Evolutionary conservation across 2,329 filamentous ascomycete species (phyloP).

Genomic region (Exophiala mesophila): DNA sequence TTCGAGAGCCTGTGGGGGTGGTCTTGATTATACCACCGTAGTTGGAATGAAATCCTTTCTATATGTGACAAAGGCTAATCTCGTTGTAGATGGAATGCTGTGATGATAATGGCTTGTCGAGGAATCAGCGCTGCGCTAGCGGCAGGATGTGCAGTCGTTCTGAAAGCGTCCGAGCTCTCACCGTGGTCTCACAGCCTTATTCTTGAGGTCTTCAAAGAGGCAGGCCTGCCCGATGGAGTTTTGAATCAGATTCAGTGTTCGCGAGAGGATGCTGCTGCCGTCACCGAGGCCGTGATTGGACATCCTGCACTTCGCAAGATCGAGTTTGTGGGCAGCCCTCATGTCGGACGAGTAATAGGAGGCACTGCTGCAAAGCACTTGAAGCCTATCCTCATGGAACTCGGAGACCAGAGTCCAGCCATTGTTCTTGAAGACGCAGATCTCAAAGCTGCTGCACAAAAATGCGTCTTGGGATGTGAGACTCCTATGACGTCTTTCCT

Average conservation of each 20-base stretch:
- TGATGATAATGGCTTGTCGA: conserved; percentile 85
- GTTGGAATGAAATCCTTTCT: conserved; percentile 38
- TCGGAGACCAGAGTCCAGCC: conserved; percentile 88
- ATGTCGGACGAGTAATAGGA: conserved; percentile 76
- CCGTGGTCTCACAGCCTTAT: conserved; percentile 81
- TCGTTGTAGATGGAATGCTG: conserved; percentile 58
- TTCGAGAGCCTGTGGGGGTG: conserved; percentile 35
- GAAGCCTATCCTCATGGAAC: conserved; percentile 77
- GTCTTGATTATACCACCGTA: conserved; percentile 85
- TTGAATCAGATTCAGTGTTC: conserved; percentile 86
- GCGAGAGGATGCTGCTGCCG: conserved; percentile 56
- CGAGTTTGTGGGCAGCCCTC: conserved; percentile 87
- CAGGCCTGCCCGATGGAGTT: conserved; percentile 73
- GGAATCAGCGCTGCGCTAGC: conserved; percentile 83
- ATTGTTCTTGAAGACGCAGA: conserved; percentile 81
- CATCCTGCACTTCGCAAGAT: conserved; percentile 70
- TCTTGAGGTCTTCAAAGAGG: conserved; percentile 66
- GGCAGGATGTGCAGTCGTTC: conserved; percentile 78
- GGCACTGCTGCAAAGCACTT: conserved; percentile 74
- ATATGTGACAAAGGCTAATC: conserved; percentile 14
- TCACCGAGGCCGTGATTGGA: conserved; percentile 67
- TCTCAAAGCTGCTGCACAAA: conserved; percentile 37
- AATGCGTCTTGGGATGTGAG: conserved; percentile 75
- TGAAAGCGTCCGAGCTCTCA: conserved; percentile 90
- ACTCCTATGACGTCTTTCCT: too few species aligned